Base-by-base conservation (phyloP, 2,329 filamentous ascomycete genomes). In the Fusarium torulosum region DNA sequence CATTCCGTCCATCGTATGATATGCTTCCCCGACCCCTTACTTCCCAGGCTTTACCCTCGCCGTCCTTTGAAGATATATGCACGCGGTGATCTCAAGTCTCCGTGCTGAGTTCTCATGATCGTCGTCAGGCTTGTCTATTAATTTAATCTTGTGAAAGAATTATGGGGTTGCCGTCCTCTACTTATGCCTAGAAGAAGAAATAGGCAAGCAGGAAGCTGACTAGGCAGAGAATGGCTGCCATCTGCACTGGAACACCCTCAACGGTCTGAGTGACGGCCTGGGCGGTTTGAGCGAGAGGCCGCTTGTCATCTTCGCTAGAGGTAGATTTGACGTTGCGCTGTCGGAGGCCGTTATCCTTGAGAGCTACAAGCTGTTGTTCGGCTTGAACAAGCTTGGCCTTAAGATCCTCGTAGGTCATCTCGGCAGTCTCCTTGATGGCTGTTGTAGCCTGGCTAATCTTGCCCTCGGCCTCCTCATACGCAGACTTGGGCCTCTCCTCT, bases 151-250 rank as follows among this genome's bases (percentile, higher is more conserved):
- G 38, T 35, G 50, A 44, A 59, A 63, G 53, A 40, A 67, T 51
- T 50, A 59, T 50, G 31, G 19, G 42, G 49, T 38, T 51, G 35
- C 40, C 31, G 33, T 21, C 47, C 42, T 54, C 38, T 51, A 8
- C 49, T 42, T 61, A 54, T 59, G 23, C 55, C 85, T 89, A 99
- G 81, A 99, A 99, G 84, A 99, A 94, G 79, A 98, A 88, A 81
- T 97, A 99, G 55, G 94, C 96, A 72, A 98, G 86, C 76, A 99
- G 81, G 83, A 99, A 99, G 83, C 93, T 94, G 67, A 97, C 74
- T 74, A 99, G 83, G 77, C 94, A 97, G 42, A 99, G 83, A 21
- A 88, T 83, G 21, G 96, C 95, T 43, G 92, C 92, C 66, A 95
- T 87, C 78, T 95, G 91, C 49, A 99, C 88, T 1, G 96, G 90